phyloP scores from a whole-genome alignment of 768 basidiomycete species.

The Boletus sp. region DNA sequence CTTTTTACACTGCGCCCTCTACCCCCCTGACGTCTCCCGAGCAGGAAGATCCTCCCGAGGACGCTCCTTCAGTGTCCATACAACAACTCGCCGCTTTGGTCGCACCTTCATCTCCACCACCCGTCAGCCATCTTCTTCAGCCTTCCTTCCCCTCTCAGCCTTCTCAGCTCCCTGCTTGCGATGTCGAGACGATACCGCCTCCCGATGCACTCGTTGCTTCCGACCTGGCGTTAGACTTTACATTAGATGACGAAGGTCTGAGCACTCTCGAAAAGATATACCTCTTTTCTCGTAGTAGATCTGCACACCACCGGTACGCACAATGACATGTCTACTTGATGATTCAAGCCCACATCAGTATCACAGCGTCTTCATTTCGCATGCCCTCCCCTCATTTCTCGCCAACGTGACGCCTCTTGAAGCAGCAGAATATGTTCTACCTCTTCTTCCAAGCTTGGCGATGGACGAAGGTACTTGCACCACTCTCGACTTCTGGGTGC shows the following conservation, averaged over 20 bases:
- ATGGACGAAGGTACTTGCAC: conserved; percentile 70
- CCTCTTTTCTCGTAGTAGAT: conserved; percentile 79
- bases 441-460: conserved; percentile 81
- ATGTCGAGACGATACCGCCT: conserved; percentile 27
- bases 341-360: conserved; percentile 29
- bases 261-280: conserved; percentile 90
- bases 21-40: conserved; percentile 42
- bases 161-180: conserved; percentile 19
- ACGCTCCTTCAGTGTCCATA: conserved; percentile 19
- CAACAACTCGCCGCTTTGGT: conserved; percentile 18
- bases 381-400: conserved; percentile 78
- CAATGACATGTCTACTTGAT: background rate
- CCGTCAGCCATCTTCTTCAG: conserved; percentile 18
- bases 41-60: conserved; percentile 36
- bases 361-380: conserved; percentile 75
- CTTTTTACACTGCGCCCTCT: conserved; percentile 49
- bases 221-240: conserved; percentile 38
- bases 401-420: conserved; percentile 78
- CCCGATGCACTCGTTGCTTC: conserved; percentile 26
- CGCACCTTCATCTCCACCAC: conserved; percentile 27
- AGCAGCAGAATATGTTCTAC: conserved; percentile 90
- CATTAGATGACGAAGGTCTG: conserved; percentile 76
- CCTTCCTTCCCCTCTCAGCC: conserved; percentile 20
- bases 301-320: conserved; percentile 53
- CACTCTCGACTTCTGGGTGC: background rate